phyloP scores from a whole-genome alignment of 2,329 filamentous ascomycete genomes.

The Helminthosporium solani region DNA sequence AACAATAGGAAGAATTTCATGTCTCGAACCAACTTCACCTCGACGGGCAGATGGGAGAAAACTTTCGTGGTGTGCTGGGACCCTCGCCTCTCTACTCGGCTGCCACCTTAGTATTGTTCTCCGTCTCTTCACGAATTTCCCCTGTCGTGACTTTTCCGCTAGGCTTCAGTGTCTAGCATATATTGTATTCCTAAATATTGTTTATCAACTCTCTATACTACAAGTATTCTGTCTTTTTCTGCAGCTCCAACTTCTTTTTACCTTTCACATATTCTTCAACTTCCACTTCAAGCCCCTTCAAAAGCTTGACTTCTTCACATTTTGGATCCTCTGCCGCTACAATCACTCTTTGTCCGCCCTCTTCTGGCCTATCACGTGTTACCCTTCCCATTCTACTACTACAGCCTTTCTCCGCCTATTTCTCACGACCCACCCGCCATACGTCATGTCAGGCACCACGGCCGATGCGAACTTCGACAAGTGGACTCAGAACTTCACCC shows the following conservation, averaged over 20 bases:
- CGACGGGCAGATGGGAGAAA: neutral
- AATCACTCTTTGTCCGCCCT: slow-evolving; percentile 8
- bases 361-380: slow-evolving; percentile 8
- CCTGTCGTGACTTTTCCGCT: neutral
- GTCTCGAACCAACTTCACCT: neutral
- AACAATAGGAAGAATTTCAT: slow-evolving; percentile 15
- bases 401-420: neutral
- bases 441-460: slow-evolving; percentile 12
- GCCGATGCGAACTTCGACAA: slow-evolving; percentile 47
- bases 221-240: slow-evolving; percentile 1
- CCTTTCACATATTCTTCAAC: neutral
- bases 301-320: no score
- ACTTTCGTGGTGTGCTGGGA: neutral
- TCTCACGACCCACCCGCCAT: neutral
- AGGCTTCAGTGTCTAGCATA: neutral
- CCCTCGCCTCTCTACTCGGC: neutral
- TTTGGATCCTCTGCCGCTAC: neutral
- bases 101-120: slow-evolving; percentile 12
- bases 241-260: neutral
- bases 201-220: neutral
- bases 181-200: slow-evolving; percentile 10
- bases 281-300: neutral
- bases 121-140: neutral
- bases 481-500: slow-evolving; percentile 53
- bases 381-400: neutral